phyloP scores from a whole-genome alignment of 345 rosid genomes.

The Gossypium ekmanianum region DNA sequence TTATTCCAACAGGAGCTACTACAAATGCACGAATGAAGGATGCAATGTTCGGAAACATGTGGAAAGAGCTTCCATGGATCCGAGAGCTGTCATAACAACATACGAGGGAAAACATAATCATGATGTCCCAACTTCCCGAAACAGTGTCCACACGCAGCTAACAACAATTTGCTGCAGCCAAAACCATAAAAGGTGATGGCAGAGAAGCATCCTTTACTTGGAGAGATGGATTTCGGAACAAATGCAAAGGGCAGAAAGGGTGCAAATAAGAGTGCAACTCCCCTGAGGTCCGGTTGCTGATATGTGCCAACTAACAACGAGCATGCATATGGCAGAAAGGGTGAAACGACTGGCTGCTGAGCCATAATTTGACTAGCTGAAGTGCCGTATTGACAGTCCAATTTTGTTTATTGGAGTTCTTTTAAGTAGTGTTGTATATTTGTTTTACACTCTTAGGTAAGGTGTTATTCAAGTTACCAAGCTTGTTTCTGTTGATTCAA shows the following conservation, averaged over 20 bases:
- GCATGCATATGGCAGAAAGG: constrained; percentile 1
- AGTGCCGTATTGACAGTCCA: background rate
- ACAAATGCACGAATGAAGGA: constrained; percentile 76
- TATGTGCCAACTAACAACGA: constrained; percentile 3
- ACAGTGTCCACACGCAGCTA: constrained; percentile 39
- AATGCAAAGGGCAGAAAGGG: constrained; percentile 59
- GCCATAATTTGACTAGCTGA: background rate
- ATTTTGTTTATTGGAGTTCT: constrained; percentile 1
- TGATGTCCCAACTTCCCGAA: constrained; percentile 72
- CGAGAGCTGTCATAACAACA: constrained; percentile 84
- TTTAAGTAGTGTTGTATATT: constrained; percentile 15
- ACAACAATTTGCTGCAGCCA: constrained; percentile 18
- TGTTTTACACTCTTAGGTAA: too few relatives aligned
- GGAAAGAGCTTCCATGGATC: constrained; percentile 88
- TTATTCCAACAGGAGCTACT: constrained; percentile 61
- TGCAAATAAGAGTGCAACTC: constrained; percentile 44
- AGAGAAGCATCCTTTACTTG: constrained; percentile 32
- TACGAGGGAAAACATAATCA: constrained; percentile 96
- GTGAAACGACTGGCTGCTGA: background rate
- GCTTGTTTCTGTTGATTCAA: background rate
- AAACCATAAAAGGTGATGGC: constrained; percentile 32
- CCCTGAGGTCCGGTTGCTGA: constrained; percentile 1
- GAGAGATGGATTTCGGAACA: constrained; percentile 45
- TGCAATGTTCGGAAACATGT: constrained; percentile 97
- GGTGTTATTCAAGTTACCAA: background rate